Conservation (phyloP, 805 yeast species). For the Myxozyma monticola region DNA sequence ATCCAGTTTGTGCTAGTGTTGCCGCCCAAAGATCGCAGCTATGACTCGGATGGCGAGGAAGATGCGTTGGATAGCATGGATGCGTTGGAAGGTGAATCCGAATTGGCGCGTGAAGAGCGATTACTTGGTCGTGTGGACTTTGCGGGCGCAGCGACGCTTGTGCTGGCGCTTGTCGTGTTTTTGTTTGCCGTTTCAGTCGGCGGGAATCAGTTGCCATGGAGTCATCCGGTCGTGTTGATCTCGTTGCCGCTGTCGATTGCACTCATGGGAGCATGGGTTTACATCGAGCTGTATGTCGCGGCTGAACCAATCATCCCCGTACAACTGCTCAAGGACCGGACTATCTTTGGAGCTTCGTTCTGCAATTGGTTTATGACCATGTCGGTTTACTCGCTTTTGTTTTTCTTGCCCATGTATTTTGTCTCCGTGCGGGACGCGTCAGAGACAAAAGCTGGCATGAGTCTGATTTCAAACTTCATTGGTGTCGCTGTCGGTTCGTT, state of each 20-base stretch:
- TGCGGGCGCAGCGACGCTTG: slow-evolving; percentile 62
- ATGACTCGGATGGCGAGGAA: slow-evolving; percentile 7
- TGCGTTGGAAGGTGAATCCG: slow-evolving; percentile 11
- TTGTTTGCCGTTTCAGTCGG: slow-evolving; percentile 70
- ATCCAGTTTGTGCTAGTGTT: slow-evolving; percentile 58
- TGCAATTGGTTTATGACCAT: slow-evolving; percentile 73
- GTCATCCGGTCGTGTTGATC: slow-evolving; percentile 44
- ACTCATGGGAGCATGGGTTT: slow-evolving; percentile 45
- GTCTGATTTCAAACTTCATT: slow-evolving; percentile 55
- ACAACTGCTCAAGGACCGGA: slow-evolving; percentile 54
- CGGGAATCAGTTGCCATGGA: slow-evolving; percentile 55
- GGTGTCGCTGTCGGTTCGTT: slow-evolving; percentile 72
- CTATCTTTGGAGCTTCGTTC: slow-evolving; percentile 64
- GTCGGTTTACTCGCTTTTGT: slow-evolving; percentile 64
- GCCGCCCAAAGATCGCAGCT: slow-evolving; percentile 39
- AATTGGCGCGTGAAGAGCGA: slow-evolving; percentile 15
- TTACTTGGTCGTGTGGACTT: slow-evolving; percentile 60
- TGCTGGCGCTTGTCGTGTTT: slow-evolving; percentile 55
- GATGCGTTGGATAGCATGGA: slow-evolving; percentile 2
- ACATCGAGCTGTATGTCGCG: slow-evolving; percentile 53
- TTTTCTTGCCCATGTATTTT: slow-evolving; percentile 71
- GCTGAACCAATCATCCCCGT: slow-evolving; percentile 70
- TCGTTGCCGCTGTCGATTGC: slow-evolving; percentile 41
- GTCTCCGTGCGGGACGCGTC: slow-evolving; percentile 54
- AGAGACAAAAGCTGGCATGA: slow-evolving; percentile 57